Conservation (phyloP, 768 basidiomycete species). For the Saitozyma sp. region DNA sequence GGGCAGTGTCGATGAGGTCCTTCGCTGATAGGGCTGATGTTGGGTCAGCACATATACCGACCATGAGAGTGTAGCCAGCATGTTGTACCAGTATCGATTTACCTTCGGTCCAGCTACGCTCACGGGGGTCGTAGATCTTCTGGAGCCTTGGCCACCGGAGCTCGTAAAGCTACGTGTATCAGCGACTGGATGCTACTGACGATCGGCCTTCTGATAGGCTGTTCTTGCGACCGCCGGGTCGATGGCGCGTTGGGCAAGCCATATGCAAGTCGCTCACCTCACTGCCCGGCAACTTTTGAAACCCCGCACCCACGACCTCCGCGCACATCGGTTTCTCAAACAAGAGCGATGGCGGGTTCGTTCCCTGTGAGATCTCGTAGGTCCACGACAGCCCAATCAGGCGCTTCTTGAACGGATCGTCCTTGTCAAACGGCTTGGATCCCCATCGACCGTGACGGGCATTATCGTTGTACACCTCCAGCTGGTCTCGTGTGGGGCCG, state of each 20-base stretch:
- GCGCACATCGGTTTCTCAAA: constrained; percentile 66
- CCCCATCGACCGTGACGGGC: constrained; percentile 52
- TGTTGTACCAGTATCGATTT: not conserved
- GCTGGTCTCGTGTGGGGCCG: constrained; percentile 65
- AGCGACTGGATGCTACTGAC: not conserved
- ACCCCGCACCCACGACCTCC: constrained; percentile 79
- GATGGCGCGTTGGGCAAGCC: not conserved
- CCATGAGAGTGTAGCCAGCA: constrained; percentile 3
- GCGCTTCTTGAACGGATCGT: constrained; percentile 44
- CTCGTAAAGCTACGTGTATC: constrained; percentile 66
- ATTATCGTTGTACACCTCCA: constrained; percentile 72
- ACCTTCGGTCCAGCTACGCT: constrained; percentile 67
- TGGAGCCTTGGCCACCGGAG: constrained; percentile 78
- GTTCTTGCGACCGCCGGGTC: not conserved
- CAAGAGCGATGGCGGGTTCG: constrained; percentile 62
- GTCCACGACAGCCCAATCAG: constrained; percentile 59
- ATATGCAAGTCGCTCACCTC: constrained; percentile 55
- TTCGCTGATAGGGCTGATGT: constrained; percentile 19
- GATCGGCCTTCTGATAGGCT: not conserved
- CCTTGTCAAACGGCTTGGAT: constrained; percentile 39
- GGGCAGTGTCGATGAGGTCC: constrained; percentile 23
- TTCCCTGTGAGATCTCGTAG: constrained; percentile 58
- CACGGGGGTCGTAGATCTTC: constrained; percentile 64
- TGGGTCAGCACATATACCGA: not conserved
- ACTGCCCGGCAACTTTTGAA: constrained; percentile 66